These are phyloP conservation scores for Allium fistulosum DNA, from an alignment of 106 monocot species.

Conservation along the genomic window DNA sequence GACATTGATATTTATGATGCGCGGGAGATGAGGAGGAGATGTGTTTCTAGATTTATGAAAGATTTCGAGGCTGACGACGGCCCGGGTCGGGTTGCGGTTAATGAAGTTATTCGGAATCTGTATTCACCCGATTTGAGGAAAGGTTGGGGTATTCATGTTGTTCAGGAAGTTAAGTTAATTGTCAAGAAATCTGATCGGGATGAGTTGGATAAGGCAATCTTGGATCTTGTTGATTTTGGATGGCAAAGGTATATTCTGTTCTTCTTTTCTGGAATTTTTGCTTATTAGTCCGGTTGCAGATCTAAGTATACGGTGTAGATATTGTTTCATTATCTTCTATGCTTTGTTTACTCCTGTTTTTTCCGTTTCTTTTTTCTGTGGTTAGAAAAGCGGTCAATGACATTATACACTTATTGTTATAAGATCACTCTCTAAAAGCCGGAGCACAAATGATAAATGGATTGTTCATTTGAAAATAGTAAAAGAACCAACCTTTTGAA, in stretches of 20 bases:
- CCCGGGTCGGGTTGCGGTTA: constrained; percentile 15
- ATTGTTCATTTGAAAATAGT: no score
- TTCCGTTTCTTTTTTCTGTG: no score
- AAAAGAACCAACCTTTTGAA: no score
- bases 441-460: no score
- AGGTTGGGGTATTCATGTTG: constrained; percentile 63
- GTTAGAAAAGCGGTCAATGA: no score
- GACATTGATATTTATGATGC: neutral
- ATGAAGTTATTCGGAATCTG: constrained; percentile 32
- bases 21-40: constrained; percentile 37
- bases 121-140: constrained; percentile 57
- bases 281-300: neutral
- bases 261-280: neutral
- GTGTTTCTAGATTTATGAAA: constrained; percentile 42
- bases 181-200: constrained; percentile 46
- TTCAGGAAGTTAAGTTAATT: constrained; percentile 62
- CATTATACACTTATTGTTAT: no score
- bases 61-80: constrained; percentile 18
- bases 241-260: constrained; percentile 46
- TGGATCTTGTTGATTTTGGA: constrained; percentile 66
- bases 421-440: no score
- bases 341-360: neutral
- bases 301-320: no score
- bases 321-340: neutral
- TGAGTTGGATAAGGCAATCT: constrained; percentile 15